Percentiles rank a stretch among this genome's conserved stretches.
These are phyloP conservation scores for Rhodotorula sphaerocarpa DNA, from an alignment of 768 basidiomycete species.

Conservation along the genomic window DNA sequence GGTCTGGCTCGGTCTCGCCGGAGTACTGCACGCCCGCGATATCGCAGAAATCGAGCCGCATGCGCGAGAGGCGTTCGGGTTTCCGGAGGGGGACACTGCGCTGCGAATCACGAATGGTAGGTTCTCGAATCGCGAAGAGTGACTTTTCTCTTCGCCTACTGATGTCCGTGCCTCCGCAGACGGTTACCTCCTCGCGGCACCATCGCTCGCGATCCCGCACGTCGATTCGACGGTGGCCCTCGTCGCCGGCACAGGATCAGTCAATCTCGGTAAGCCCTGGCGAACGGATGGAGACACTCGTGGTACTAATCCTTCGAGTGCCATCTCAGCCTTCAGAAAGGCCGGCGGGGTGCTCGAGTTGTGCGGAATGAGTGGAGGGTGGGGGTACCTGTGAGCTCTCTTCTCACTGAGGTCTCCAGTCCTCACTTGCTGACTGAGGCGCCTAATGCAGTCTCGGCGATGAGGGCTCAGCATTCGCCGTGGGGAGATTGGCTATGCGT, in stretches of 20 bases:
- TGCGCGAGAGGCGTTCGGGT: conserved; percentile 29
- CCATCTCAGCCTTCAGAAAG: neutral
- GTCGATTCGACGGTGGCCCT: conserved; percentile 39
- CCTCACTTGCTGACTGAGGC: no score
- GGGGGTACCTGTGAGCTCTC: conserved; percentile 41
- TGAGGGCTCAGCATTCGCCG: conserved; percentile 42
- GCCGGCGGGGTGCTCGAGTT: conserved; percentile 34
- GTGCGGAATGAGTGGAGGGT: conserved; percentile 38
- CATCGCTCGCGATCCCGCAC: conserved; percentile 24
- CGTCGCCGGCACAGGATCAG: conserved; percentile 41
- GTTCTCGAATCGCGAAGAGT: neutral
- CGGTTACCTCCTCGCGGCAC: conserved; percentile 42
- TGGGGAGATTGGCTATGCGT: conserved; percentile 40
- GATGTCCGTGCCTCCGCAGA: conserved; percentile 27
- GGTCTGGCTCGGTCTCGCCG: conserved; percentile 42
- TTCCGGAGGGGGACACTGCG: conserved; percentile 4
- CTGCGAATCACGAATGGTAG: conserved; percentile 42
- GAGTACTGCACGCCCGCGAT: conserved; percentile 33
- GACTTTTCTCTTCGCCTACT: neutral
- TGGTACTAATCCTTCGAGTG: no score
- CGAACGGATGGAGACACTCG: no score
- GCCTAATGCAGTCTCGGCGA: conserved; percentile 38
- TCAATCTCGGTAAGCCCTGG: conserved; percentile 30
- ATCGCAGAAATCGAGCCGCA: conserved; percentile 28
- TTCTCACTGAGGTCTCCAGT: no score